A percentile compares a stretch with the other conserved stretches of the same genome.
phyloP scores from a whole-genome alignment of 2,329 filamentous ascomycete genomes.

The Leptodontidium sp. region DNA sequence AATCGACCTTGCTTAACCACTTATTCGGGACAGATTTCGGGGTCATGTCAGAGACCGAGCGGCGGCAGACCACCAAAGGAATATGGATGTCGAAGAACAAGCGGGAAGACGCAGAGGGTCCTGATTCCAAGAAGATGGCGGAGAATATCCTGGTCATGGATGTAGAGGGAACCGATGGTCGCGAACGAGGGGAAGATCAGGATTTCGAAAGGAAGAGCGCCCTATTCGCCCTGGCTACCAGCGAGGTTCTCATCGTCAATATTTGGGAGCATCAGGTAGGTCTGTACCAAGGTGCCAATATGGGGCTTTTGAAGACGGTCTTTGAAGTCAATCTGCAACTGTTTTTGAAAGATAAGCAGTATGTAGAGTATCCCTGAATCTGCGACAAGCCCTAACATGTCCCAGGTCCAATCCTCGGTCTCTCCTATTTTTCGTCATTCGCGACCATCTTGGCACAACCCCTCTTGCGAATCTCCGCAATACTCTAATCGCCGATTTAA shows the following conservation, averaged over 20 bases:
- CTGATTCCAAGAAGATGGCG: conserved; percentile 73
- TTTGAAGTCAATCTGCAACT: conserved; percentile 98
- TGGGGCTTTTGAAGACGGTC: conserved; percentile 97
- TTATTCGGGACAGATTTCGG: conserved; percentile 96
- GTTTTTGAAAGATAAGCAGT: conserved; percentile 95
- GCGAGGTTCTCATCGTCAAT: conserved; percentile 97
- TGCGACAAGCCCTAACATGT: conserved; percentile 39
- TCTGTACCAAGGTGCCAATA: conserved; percentile 97
- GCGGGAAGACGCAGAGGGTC: conserved; percentile 57
- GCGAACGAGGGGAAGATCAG: conserved; percentile 96
- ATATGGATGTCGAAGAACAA: conserved; percentile 99
- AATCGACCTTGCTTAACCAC: conserved; percentile 95
- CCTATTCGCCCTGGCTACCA: conserved; percentile 94
- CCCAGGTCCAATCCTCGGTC: conserved; percentile 83
- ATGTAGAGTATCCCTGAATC: conserved; percentile 49
- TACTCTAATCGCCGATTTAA: conserved; percentile 88
- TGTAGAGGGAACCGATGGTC: conserved; percentile 95
- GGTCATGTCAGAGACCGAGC: conserved; percentile 95
- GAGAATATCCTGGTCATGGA: conserved; percentile 99
- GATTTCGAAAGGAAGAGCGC: conserved; percentile 99
- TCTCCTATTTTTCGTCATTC: conserved; percentile 97
- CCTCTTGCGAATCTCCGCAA: conserved; percentile 89
- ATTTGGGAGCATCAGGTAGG: conserved; percentile 99
- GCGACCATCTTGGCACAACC: conserved; percentile 93
- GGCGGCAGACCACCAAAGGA: conserved; percentile 96